phyloP scores from a whole-genome alignment of 2,329 filamentous ascomycete species.

The Diaporthe longicolla region DNA sequence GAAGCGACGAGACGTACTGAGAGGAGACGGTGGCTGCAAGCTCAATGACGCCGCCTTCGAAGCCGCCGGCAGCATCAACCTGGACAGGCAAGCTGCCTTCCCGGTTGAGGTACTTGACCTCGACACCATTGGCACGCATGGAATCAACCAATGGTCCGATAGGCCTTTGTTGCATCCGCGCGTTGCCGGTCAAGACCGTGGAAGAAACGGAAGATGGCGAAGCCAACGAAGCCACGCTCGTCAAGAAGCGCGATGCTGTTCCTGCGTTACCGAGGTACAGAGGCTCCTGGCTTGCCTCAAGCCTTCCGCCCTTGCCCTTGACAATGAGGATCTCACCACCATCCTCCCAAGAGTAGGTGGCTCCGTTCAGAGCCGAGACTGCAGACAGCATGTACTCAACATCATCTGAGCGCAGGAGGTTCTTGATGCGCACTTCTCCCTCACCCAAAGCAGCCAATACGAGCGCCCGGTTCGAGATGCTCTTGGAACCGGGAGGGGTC shows the following conservation, averaged over 20 bases:
- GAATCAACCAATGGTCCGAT: constrained; percentile 95
- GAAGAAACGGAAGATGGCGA: constrained; percentile 74
- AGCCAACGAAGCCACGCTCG: constrained; percentile 90
- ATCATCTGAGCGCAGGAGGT: constrained; percentile 95
- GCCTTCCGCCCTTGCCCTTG: constrained; percentile 88
- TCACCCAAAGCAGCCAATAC: constrained; percentile 92
- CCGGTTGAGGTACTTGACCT: constrained; percentile 87
- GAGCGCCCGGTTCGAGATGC: constrained; percentile 94
- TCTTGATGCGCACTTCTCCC: constrained; percentile 89
- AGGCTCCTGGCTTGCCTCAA: constrained; percentile 81
- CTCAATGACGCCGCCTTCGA: constrained; percentile 89
- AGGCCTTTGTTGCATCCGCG: constrained; percentile 94
- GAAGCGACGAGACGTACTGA: constrained; percentile 97
- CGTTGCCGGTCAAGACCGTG: constrained; percentile 91
- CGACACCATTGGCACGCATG: constrained; percentile 87
- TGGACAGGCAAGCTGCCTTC: constrained; percentile 87
- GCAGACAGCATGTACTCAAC: constrained; percentile 97
- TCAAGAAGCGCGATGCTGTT: constrained; percentile 94
- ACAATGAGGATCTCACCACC: constrained; percentile 93
- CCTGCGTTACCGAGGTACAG: constrained; percentile 97
- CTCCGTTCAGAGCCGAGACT: constrained; percentile 86
- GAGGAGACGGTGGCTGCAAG: constrained; percentile 96
- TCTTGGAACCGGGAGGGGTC: constrained; percentile 94
- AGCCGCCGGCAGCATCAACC: constrained; percentile 85
- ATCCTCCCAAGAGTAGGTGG: constrained; percentile 93